Base-by-base conservation (phyloP, 768 basidiomycete genomes). In the Leucosporidium scottii region DNA sequence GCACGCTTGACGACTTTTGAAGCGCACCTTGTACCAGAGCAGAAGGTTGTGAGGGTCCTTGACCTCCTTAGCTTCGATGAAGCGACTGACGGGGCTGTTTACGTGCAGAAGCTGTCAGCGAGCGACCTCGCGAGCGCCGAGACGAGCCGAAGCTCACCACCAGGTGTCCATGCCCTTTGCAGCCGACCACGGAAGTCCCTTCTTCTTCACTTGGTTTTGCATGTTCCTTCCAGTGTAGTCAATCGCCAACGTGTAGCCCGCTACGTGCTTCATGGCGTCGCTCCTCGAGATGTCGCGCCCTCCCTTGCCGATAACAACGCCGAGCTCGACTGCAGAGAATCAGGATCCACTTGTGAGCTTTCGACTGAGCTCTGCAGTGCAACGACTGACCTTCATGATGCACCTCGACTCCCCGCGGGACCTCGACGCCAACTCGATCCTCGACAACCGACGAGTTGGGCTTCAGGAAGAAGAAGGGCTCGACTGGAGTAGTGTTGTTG, bases 391-490 rank as follows among this genome's bases (percentile, higher is more conserved):
- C 91, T 85, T 98, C 96, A 77, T 98, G 87, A 74, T 98, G 94
- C 27, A 88, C 87, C 5, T 86, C 74, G 47, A 93, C 83, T 8
- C 93, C 93, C 31, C 76, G 79, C 0, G 96, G 96, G 47, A 97
- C 88, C 80, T 97, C 90, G 25, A 98, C 80, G 47, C 84, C 83
- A 1, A 90, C 91, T 0, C 85, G 27, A 81, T 34, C 44, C 64
- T 34, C 75, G 28, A 97, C 75, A 76, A 93, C 98, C 76, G 88
- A 91, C 18, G 88, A 86, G 7, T 96, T 98, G 12, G 94, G 96
- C 79, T 99, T 99, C 31, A 98, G 80, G 82, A 99, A 99, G 84
- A 97, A 93, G 83, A 99, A 97, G 0, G 96, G 96, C 76, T 97
- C 93, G 77, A 86, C 89, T 0, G 94, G 93, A 8, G 87, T 80